These are phyloP conservation scores for Colletotrichum salicis DNA, from an alignment of 2,329 filamentous ascomycete species.

Conservation along the genomic window DNA sequence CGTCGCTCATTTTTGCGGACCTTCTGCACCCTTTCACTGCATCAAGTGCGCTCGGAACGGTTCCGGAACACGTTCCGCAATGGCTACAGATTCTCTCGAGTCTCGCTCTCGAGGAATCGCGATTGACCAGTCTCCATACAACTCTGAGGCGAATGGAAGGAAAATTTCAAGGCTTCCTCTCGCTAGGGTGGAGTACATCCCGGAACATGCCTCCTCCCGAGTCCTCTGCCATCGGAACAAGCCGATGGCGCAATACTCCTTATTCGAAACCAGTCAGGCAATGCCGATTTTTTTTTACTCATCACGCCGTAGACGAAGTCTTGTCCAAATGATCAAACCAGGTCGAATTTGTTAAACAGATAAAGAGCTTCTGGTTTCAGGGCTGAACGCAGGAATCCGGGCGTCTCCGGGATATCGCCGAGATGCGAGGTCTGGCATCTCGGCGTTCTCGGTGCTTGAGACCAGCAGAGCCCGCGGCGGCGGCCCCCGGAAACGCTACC, in stretches of 20 bases:
- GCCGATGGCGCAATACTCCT: not conserved
- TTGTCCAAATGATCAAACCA: not conserved
- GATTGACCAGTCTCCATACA: not conserved
- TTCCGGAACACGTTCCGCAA: not conserved
- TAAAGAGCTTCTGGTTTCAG: too few relatives aligned
- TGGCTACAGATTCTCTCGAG: not conserved
- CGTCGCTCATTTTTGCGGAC: not conserved
- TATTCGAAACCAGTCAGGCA: not conserved
- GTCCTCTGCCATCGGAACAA: not conserved
- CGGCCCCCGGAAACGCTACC: slow-evolving; percentile 9
- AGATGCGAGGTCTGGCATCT: slow-evolving; percentile 15
- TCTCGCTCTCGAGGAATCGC: not conserved
- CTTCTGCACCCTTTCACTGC: not conserved
- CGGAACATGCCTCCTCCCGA: not conserved
- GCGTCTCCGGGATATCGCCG: slow-evolving; percentile 32
- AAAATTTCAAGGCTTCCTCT: not conserved
- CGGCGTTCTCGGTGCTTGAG: slow-evolving; percentile 20
- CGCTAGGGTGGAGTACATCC: not conserved
- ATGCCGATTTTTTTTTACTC: not conserved
- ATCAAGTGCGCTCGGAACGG: not conserved
- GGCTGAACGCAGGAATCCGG: slow-evolving; percentile 9
- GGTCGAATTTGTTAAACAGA: not conserved
- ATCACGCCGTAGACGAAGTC: not conserved
- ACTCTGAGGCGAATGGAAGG: too few relatives aligned
- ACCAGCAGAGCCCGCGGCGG: not conserved